These are phyloP conservation scores for Fragaria ananassa DNA, from an alignment of 306 rosid species.

Conservation along the genomic window DNA sequence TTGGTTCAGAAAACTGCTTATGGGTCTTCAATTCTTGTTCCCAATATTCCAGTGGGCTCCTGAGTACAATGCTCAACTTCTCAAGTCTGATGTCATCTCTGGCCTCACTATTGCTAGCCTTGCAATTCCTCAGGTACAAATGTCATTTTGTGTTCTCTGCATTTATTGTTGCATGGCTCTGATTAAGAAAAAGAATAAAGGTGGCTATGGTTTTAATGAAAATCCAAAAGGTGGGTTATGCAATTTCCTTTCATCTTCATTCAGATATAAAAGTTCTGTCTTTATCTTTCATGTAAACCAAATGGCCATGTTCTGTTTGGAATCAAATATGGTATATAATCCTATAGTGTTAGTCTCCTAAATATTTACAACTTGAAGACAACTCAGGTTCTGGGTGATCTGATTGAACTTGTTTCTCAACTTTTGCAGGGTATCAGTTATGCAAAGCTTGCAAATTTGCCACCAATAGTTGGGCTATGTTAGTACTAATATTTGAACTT, in stretches of 20 bases:
- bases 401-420: background rate
- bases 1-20: conserved; percentile 39
- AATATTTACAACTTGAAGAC: background rate
- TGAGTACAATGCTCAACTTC: conserved; percentile 41
- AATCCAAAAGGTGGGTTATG: background rate
- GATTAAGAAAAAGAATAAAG: background rate
- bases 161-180: background rate
- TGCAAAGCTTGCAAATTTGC: conserved; percentile 97
- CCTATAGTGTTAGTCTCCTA: background rate
- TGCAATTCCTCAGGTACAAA: conserved; percentile 87
- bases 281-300: background rate
- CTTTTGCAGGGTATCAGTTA: conserved; percentile 86
- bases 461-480: conserved; percentile 94
- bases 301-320: background rate
- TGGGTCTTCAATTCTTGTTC: conserved; percentile 65
- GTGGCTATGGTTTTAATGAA: background rate
- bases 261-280: background rate
- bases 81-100: conserved; percentile 68
- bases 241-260: background rate
- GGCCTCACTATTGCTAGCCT: conserved; percentile 99
- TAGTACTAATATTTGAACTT: conserved; percentile 29
- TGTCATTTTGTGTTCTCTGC: background rate
- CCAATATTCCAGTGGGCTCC: conserved; percentile 94
- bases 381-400: background rate
- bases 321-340: background rate